Evolutionary conservation across 306 rosid genomes (phyloP), one percentile per base, ranked within the genome.

Genomic region (Prunus mume): DNA sequence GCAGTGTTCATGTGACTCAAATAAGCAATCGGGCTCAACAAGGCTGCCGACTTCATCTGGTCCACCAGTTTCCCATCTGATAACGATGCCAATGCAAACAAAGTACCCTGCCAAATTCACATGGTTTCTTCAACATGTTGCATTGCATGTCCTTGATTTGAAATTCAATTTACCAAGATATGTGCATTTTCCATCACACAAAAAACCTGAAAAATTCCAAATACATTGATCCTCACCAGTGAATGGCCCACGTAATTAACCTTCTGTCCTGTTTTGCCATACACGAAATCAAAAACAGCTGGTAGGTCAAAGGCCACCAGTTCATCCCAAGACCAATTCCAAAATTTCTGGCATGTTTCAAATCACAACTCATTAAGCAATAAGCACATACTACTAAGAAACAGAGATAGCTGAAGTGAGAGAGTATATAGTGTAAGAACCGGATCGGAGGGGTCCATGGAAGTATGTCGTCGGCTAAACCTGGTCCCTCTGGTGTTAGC

Each of bases 241-340:
- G 99, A 95, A 81, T 95, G 99, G 45, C 97, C 99, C 9, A 95
- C 80, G 67, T 95, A 95, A 72, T 95, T 72, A 75, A 90, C 81
- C 90, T 92, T 95, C 71, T 86, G 97, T 49, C 87, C 86, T 3
- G 99, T 89, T 87, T 88, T 81, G 61, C 64, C 79, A 71, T 56
- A 79, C 61, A 95, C 96, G 56, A 76, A 82, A 74, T 92, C 84
- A 66, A 95, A 92, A 65, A 89, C 81, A 3, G 97, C 97, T 0
- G 99, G 99, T 41, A 95, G 85, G 78, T 95, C 99, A 75, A 81
- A 89, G 51, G 73, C 12, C 54, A 81, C 91, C 19, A 95, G 77
- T 74, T 95, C 97, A 69, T 95, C 99, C 89, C 89, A 95, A 0
- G 97, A 88, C 97, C 97, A 95, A 43, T 90, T 54, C 99, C 97